Conservation (phyloP, 306 rosid genomes). For the Corylus heterophylla region DNA sequence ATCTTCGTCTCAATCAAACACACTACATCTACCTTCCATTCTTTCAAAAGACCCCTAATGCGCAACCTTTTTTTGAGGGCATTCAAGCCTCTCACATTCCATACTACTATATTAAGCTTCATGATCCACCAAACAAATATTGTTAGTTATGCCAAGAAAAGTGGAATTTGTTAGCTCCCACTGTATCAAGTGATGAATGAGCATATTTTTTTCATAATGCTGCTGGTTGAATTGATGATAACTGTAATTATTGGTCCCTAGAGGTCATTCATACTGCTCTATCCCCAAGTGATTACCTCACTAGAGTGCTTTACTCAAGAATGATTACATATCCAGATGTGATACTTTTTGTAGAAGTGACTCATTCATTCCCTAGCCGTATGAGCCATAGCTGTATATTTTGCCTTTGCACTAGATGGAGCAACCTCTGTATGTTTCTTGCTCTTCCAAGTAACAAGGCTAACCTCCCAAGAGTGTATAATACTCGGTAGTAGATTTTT, state of each 20-base stretch:
- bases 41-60: too few relatives aligned
- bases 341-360: not conserved
- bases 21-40: too few relatives aligned
- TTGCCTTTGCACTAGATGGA: too few relatives aligned
- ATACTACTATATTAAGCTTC: too few relatives aligned
- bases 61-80: too few relatives aligned
- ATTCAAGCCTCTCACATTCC: too few relatives aligned
- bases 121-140: not conserved
- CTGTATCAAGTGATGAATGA: not conserved
- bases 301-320: not conserved
- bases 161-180: not conserved
- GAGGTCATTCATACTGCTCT: slow-evolving; percentile 2
- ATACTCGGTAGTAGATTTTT: too few relatives aligned
- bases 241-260: not conserved
- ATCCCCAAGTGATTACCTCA: not conserved
- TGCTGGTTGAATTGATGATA: not conserved
- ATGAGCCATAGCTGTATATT: too few relatives aligned
- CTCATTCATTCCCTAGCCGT: not conserved
- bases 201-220: not conserved
- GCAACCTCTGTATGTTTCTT: too few relatives aligned
- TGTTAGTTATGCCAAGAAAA: not conserved
- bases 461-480: too few relatives aligned
- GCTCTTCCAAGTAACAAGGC: too few relatives aligned
- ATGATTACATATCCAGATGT: not conserved
- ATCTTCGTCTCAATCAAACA: too few relatives aligned